These are phyloP conservation scores for Apiotrichum gamsii DNA, from an alignment of 1,284 basidiomycete species.

Conservation along the genomic window DNA sequence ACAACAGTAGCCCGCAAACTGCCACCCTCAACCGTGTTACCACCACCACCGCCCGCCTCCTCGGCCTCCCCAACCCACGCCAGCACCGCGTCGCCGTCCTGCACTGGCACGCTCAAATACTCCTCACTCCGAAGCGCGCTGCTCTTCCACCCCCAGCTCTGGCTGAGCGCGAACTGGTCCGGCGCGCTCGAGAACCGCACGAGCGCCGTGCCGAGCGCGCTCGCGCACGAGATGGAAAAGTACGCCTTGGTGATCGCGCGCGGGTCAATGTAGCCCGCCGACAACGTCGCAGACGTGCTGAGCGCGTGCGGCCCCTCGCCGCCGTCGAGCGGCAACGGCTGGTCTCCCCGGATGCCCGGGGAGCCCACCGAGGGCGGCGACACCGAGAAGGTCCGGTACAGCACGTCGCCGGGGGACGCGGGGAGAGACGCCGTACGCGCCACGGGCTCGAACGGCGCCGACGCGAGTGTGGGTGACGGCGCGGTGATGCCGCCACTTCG, in stretches of 20 bases:
- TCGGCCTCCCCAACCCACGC: conserved; percentile 41
- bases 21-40: conserved; percentile 48
- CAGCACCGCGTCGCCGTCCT: conserved; percentile 54
- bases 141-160: conserved; percentile 53
- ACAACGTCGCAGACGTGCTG: conserved; percentile 7
- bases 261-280: conserved; percentile 48
- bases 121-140: conserved; percentile 44
- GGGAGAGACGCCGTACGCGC: conserved; percentile 4
- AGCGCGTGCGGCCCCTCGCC: conserved; percentile 7
- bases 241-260: conserved; percentile 52
- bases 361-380: conserved; percentile 11
- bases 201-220: conserved; percentile 69
- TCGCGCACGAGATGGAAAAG: conserved; percentile 77
- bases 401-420: neutral
- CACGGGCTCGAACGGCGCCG: neutral
- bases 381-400: conserved; percentile 16
- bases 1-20: conserved; percentile 69
- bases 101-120: conserved; percentile 33
- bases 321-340: conserved; percentile 12
- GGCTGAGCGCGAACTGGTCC: conserved; percentile 67
- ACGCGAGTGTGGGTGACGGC: neutral
- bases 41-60: too few relatives aligned
- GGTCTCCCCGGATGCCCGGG: neutral
- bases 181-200: conserved; percentile 76
- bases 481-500: neutral